Base-by-base conservation (phyloP, 148 eudicot species). In the Tetragonia tetragonoides region DNA sequence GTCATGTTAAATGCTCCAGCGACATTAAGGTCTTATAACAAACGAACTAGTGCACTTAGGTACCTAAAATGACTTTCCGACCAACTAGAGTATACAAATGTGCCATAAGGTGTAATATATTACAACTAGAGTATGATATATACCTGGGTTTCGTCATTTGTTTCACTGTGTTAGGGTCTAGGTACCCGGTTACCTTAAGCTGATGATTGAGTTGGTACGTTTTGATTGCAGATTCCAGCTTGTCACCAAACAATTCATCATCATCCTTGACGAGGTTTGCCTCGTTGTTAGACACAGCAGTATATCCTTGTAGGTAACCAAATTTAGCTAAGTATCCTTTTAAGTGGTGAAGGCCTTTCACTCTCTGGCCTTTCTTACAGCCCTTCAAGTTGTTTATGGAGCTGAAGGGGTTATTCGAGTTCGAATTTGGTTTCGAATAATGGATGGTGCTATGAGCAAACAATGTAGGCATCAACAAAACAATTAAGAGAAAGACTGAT, bases 151-250 rank as follows among this genome's bases (percentile, higher is more conserved):
- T 75, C 47, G 63, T 70, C 75, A 82, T 82, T 12, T 68, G 65
- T 20, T 70, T 12, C 10, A 82, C 67, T 0, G 82, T 78, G 7
- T 41, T 6, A 9, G 70, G 20, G 9, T 82, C 82, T 21, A 82
- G 75, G 34, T 61, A 28, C 10, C 85, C 82, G 3, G 82, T 74
- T 14, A 75, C 73, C 2, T 63, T 70, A 10, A 78, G 71, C 11
- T 62, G 42, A 47, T 68, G 78, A n/a, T 82, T 82, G 38, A 23
- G 77, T 53, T 82, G 84, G 44, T 82, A 82, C 1, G 70, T 42
- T 53, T 37, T 73, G 74, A 82, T 60, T 2, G 84, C 84, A 1
- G 73, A 28, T 38, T 73, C 74, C 3, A 82, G 54, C n/a, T 49
- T 12, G 12, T 77, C 78, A 21, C 78, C 84, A n/a, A 72, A 82